Evolutionary conservation across 2,329 filamentous ascomycete species (phyloP), one percentile per base, ranked within the genome.

Genomic region (Trichoderma sp.): DNA sequence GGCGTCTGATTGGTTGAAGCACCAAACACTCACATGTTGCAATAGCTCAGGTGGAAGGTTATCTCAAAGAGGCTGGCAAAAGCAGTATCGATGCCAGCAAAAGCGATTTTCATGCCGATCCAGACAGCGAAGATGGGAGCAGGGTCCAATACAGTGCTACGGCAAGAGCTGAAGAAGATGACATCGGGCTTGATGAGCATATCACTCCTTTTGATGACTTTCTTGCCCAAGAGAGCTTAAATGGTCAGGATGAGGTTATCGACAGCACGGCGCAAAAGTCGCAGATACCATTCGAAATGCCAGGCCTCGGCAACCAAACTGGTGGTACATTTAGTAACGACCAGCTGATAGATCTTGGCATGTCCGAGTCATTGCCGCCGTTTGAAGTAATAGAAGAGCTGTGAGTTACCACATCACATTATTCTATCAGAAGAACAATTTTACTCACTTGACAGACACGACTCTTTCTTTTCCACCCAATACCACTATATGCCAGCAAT

Each of bases 371-470:
- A 17, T 79, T 97, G 13, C 94, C 94, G 0, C 86, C 89, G 1
- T 87, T 89, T 70, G 89, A 95, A 70, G 85, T 94, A 56, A 90
- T 95, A 73, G 90, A 97, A 76, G 92, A 95, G 69, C 79, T 97
- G 91, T 94, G 84, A 76, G 85, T 79, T 15, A 27, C 10, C 12
- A 32, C 12, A 19, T 6, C 8, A 19, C 22, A 4, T 4, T 37
- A 8, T 50, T 9, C 29, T n/a, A n/a, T n/a, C n/a, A n/a, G n/a
- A 15, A 6, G 45, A 13, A 19, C 17, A 17, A 12, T 0, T 13
- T 25, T 5, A 19, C 27, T 42, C 2, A 56, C 17, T 34, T 15
- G 1, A 34, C 74, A 93, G 90, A 61, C 89, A 93, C 73, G 81
- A 86, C 59, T 83, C 89, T 32, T 98, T 91, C 79, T 97, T 97